Evolutionary conservation across 2,329 filamentous ascomycete species (phyloP).

Genomic region (Eurotiales sp.): DNA sequence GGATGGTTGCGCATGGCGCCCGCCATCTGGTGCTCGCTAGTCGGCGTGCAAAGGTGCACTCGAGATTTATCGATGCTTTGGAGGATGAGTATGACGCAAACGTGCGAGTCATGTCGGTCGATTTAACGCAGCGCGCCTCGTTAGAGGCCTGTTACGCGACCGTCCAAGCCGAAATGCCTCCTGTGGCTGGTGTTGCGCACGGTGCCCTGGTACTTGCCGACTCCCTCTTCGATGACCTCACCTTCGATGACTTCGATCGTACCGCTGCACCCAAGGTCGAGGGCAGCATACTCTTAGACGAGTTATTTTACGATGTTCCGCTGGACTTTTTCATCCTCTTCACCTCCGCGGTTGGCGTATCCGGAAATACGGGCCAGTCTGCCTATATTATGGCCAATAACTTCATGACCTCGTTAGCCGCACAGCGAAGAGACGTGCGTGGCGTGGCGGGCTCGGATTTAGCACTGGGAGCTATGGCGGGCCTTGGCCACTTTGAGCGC

Average conservation of each 20-base stretch:
- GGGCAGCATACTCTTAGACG: slow-evolving; percentile 23
- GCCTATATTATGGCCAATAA: not conserved
- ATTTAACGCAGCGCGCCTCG: too few relatives aligned
- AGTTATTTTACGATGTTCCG: slow-evolving; percentile 13
- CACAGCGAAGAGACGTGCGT: slow-evolving; percentile 5
- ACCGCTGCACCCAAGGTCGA: slow-evolving; percentile 10
- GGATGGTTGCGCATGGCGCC: slow-evolving; percentile 50
- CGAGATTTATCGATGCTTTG: slow-evolving; percentile 17
- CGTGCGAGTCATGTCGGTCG: too few relatives aligned
- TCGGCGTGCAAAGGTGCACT: too few relatives aligned
- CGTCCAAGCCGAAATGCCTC: slow-evolving; percentile 29
- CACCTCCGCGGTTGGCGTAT: not conserved
- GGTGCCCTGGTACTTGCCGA: slow-evolving; percentile 41
- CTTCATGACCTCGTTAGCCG: not conserved
- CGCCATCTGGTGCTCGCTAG: slow-evolving; percentile 52
- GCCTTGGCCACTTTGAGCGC: slow-evolving; percentile 24
- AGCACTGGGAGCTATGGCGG: slow-evolving; percentile 29
- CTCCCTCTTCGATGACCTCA: slow-evolving; percentile 28
- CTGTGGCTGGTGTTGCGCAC: slow-evolving; percentile 44
- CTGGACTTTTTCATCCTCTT: not conserved
- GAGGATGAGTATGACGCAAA: too few relatives aligned
- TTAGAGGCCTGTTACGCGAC: too few relatives aligned
- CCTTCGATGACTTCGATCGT: slow-evolving; percentile 20
- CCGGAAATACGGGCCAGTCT: not conserved
- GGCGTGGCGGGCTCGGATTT: slow-evolving; percentile 17